phyloP scores from a whole-genome alignment of 768 basidiomycete species.

The Termitomyces sp. region DNA sequence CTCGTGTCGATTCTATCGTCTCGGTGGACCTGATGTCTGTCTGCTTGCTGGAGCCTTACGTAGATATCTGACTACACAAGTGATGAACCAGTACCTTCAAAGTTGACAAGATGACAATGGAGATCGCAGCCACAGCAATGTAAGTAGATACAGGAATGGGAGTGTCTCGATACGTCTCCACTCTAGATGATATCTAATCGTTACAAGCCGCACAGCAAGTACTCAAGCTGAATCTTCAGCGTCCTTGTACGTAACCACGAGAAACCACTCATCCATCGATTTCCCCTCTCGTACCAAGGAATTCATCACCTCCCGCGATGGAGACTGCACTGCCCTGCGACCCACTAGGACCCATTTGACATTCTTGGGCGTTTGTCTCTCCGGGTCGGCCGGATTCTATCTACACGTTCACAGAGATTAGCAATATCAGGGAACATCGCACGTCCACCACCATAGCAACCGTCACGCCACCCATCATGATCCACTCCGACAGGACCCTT shows the following conservation, averaged over 20 bases:
- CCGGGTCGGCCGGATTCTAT: not conserved
- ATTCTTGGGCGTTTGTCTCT: not conserved
- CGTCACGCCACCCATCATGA: not conserved
- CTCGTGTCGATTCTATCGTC: not conserved
- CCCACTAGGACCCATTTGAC: not conserved
- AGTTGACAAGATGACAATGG: not conserved
- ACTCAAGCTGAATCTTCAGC: not conserved
- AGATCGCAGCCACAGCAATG: not conserved
- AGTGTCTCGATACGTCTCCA: not conserved
- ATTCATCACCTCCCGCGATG: not conserved
- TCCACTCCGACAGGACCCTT: not conserved
- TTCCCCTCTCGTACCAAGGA: not conserved
- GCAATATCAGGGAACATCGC: too few relatives aligned
- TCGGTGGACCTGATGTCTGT: not conserved
- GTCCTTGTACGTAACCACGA: not conserved
- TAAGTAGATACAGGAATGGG: not conserved
- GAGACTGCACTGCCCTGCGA: not conserved
- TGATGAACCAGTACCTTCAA: not conserved
- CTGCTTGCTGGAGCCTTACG: not conserved
- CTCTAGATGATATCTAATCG: not conserved
- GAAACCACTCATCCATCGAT: not conserved
- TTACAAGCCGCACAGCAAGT: not conserved
- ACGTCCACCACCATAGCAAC: conserved; percentile 4
- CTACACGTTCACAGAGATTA: not conserved
- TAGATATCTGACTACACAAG: not conserved